phyloP scores from a whole-genome alignment of 2,329 filamentous ascomycete species.

The Saccharata proteae region DNA sequence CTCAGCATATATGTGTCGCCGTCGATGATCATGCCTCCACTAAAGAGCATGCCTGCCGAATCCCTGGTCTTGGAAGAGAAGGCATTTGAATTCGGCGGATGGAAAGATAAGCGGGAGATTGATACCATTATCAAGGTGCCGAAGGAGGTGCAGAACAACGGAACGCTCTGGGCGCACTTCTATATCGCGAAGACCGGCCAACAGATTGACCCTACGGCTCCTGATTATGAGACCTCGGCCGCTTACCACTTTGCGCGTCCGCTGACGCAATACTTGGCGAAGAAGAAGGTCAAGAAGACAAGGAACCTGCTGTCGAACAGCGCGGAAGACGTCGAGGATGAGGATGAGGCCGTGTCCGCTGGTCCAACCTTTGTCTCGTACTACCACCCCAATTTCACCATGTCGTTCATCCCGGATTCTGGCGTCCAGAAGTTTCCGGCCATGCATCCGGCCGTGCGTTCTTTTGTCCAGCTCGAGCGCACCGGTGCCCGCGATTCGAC shows the following conservation, averaged over 20 bases:
- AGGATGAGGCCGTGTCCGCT: constrained; percentile 46
- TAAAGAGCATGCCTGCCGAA: constrained; percentile 53
- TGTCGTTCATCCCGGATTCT: constrained; percentile 73
- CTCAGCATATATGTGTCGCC: constrained; percentile 75
- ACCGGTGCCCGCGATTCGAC: constrained; percentile 71
- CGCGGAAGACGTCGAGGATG: constrained; percentile 38
- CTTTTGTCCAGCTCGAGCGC: constrained; percentile 67
- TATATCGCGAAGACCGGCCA: constrained; percentile 69
- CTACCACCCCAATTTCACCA: constrained; percentile 89
- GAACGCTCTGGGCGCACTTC: constrained; percentile 90
- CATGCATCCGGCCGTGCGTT: constrained; percentile 61
- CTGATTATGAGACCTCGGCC: constrained; percentile 58
- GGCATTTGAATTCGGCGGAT: constrained; percentile 67
- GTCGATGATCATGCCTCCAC: constrained; percentile 54
- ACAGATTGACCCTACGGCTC: constrained; percentile 60
- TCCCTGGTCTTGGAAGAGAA: constrained; percentile 69
- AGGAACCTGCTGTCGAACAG: constrained; percentile 60
- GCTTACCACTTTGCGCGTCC: constrained; percentile 79
- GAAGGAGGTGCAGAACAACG: constrained; percentile 72
- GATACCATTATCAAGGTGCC: constrained; percentile 71
- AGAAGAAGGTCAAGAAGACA: constrained; percentile 82
- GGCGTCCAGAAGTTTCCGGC: constrained; percentile 56
- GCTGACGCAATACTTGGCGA: constrained; percentile 77
- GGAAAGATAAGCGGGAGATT: constrained; percentile 62
- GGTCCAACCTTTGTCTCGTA: constrained; percentile 56